Evolutionary conservation across 2,329 filamentous ascomycete genomes (phyloP), one percentile per base, ranked within the genome.

Genomic region (Verticillium albo-atrum): DNA sequence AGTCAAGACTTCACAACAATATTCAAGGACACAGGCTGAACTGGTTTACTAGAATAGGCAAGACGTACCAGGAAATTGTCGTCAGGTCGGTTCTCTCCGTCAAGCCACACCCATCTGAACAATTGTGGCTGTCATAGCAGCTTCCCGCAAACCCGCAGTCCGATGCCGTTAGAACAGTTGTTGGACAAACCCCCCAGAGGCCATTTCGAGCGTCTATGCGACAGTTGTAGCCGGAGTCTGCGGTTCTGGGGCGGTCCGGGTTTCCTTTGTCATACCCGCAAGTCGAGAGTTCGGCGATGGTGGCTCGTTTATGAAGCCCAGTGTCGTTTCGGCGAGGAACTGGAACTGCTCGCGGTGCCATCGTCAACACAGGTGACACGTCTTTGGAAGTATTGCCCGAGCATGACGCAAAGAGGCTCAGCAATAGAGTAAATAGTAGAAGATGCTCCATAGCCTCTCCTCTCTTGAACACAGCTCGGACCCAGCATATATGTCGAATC

Each of bases 131-230:
- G 57, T 77, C 76, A 9, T 71, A 42, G 53, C 76, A 79, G 12
- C 64, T 67, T 2, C 70, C 74, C 0, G 71, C 73, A 14, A 78
- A 57, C 1, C 74, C 73, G 35, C 75, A 79, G 58, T 77, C 74
- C 1, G 65, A 68, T 2, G 73, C 75, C 1, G 64, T 54, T 3
- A 71, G 61, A 3, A 77, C 71, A 0, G 68, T 72, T 0, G 69
- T 72, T 1, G 73, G 71, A 54, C 74, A 78, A 65, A 77, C 74
- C 0, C 75, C 75, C 74, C 74, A 77, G 4, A 77, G 64, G 0
- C 67, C 71, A 20, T 72, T 66, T 4, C 59, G 37, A 1, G 68
- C 67, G 52, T 77, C 72, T 3, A 77, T 66, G 6, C 71, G 72
- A 58, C 72, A 77, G 63, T 74, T 68, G 47, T 65, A 77, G 0